Conservation (phyloP, 768 basidiomycete species). For the Daedaleopsis nitida region DNA sequence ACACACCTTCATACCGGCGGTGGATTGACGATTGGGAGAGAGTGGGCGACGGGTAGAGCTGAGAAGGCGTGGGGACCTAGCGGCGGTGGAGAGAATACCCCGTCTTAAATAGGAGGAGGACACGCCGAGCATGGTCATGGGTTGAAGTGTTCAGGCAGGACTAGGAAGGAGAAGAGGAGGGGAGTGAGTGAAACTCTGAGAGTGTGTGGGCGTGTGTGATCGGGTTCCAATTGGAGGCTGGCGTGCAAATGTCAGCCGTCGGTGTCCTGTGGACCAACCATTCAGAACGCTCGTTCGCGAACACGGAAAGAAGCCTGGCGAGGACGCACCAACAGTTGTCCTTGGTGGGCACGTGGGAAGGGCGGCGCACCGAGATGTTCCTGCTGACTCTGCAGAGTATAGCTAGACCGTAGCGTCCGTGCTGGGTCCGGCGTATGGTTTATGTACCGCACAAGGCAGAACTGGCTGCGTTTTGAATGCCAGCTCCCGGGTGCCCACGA, state of each 20-base stretch:
- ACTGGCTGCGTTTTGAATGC: neutral
- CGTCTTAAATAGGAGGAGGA: conserved; percentile 20
- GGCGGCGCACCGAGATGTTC: conserved; percentile 20
- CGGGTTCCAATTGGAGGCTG: conserved; percentile 15
- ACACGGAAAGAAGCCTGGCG: neutral
- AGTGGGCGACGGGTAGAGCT: conserved; percentile 17
- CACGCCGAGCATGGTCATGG: conserved; percentile 22
- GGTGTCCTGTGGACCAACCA: neutral
- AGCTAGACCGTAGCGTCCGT: conserved; percentile 8
- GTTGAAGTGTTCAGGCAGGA: conserved; percentile 6
- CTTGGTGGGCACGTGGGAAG: conserved; percentile 12
- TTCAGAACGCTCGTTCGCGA: neutral
- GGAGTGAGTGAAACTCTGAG: too few species aligned
- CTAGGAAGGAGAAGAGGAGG: too few species aligned
- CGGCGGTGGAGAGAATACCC: conserved; percentile 10
- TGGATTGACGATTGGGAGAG: conserved; percentile 7
- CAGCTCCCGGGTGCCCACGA: conserved; percentile 5
- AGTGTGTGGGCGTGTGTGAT: conserved; percentile 6
- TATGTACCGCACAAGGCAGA: neutral
- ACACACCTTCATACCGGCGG: conserved; percentile 26
- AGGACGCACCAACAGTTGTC: neutral
- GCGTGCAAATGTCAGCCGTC: neutral
- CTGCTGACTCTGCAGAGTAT: conserved; percentile 16
- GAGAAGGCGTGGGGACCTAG: conserved; percentile 23
- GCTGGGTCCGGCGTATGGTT: neutral